A percentile compares a stretch with the other conserved stretches of the same genome.
Evolutionary conservation across 2,329 filamentous ascomycete genomes (phyloP).

Genomic region (Davidsoniella neocaledoniae): DNA sequence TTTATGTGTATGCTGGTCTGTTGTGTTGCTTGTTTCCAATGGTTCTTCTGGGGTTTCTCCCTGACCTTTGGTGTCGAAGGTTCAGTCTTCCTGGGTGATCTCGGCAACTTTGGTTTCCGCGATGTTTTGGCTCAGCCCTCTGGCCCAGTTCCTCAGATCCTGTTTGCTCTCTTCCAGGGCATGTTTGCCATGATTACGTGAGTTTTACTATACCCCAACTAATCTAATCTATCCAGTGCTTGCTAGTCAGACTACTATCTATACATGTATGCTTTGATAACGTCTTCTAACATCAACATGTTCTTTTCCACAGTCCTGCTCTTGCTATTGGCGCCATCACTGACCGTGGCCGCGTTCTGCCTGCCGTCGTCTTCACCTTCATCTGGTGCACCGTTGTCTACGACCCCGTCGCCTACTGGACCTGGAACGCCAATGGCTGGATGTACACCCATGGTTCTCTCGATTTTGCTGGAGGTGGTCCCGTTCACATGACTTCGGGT

Average conservation of each 20-base stretch:
- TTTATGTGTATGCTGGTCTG: constrained; percentile 72
- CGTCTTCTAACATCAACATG: too few species aligned
- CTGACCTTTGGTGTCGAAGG: constrained; percentile 69
- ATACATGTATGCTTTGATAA: background rate
- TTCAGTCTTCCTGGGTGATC: constrained; percentile 60
- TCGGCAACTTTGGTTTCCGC: constrained; percentile 67
- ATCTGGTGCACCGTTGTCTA: constrained; percentile 60
- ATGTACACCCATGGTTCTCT: constrained; percentile 50
- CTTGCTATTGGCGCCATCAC: constrained; percentile 44
- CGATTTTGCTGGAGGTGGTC: constrained; percentile 60
- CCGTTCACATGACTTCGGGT: constrained; percentile 59
- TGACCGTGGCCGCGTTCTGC: constrained; percentile 44
- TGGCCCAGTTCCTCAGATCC: constrained; percentile 55
- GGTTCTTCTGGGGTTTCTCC: constrained; percentile 94
- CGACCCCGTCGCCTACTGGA: constrained; percentile 60
- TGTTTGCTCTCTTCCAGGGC: constrained; percentile 76
- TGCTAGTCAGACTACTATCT: too few species aligned
- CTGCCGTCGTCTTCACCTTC: constrained; percentile 49
- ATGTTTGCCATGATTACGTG: constrained; percentile 77
- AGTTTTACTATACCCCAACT: too few species aligned
- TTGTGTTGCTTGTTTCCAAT: constrained; percentile 70
- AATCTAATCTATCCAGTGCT: background rate
- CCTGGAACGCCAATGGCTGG: constrained; percentile 62
- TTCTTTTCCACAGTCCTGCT: constrained; percentile 26
- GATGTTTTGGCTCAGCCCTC: constrained; percentile 60